Base-by-base conservation (phyloP, 768 basidiomycete species). In the Collybiopsis luxurians region DNA sequence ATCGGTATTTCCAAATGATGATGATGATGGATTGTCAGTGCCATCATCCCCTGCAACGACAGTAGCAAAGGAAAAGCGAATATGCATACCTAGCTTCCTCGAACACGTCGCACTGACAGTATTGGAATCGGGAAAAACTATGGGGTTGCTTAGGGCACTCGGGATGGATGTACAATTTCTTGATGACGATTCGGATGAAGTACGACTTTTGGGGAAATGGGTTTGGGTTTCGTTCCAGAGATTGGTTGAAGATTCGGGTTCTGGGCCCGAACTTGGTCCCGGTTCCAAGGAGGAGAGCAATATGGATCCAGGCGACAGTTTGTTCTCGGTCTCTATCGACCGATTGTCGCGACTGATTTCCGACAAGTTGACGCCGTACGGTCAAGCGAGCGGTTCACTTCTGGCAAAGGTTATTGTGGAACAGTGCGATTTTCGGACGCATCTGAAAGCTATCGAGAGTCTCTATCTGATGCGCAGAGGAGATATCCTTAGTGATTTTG, bases 381-480 rank as follows among this genome's bases (percentile, higher is more conserved):
- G 86, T 62, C 70, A 77, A 34, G 67, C 70, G 1, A 79, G 82
- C 6, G 83, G 84, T 17, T 67, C 73, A 17, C 70, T 74, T 21
- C 71, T 93, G 12, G 79, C 80, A 1, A 76, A 71, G n/a, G 77
- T 88, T 23, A 67, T 91, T 12, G 74, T 81, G 1, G 82, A 85
- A 4, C 86, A 90, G 36, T 92, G 90, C 64, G 78, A 77, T 15
- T 61, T 90, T 52, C 80, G 80, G 75, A 71, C 69, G 26, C 90
- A 92, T 69, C 69, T 92, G 21, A 64, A 67, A 10, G 78, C 84
- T 0, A 77, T 91, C 17, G 86, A 92, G 61, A 82, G 85, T 62
- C 56, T 92, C 2, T 92, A 79, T 60, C 69, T 94, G 58, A 92
- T 90, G 88, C 76, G 84, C 39, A 75, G 78, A 57, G 90, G 90